A percentile compares a stretch with the other conserved stretches of the same genome.
phyloP scores from a whole-genome alignment of 1,284 basidiomycete genomes.

The Ganoderma resinaceum region DNA sequence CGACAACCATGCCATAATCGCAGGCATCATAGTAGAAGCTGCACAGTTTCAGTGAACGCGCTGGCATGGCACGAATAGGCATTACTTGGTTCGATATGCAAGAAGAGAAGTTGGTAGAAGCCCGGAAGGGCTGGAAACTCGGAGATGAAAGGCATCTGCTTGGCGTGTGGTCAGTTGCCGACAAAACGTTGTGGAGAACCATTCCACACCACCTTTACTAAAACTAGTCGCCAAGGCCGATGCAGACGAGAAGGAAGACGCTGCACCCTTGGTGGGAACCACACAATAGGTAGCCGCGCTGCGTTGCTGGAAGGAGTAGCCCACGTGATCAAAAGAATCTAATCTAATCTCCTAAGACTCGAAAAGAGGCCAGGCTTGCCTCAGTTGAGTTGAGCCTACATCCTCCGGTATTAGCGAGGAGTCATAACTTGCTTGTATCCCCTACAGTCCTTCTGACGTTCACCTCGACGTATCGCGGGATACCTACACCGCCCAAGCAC shows the following conservation, averaged over 20 bases:
- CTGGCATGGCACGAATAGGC: constrained; percentile 10
- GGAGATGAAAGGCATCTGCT: constrained; percentile 37
- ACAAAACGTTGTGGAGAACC: neutral
- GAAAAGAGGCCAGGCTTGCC: neutral
- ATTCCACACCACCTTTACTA: neutral
- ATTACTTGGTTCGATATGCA: constrained; percentile 75
- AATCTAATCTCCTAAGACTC: constrained; percentile 15
- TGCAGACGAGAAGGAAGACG: neutral
- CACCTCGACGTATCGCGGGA: neutral
- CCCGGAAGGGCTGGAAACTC: constrained; percentile 70
- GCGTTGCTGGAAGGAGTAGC: neutral
- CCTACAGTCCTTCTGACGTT: neutral
- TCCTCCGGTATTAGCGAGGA: neutral
- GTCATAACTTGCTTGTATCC: neutral
- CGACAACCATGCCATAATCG: constrained; percentile 63
- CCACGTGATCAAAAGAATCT: neutral
- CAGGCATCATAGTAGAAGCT: constrained; percentile 68
- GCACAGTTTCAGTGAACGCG: neutral
- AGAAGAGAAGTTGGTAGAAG: constrained; percentile 70
- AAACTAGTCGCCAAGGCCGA: neutral
- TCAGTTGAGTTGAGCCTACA: neutral
- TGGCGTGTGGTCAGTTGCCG: neutral
- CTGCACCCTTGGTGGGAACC: neutral
- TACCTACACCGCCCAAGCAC: neutral
- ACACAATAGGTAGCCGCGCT: neutral